Evolutionary conservation across 2,329 filamentous ascomycete species (phyloP).

Genomic region (Claviceps pazoutovae): DNA sequence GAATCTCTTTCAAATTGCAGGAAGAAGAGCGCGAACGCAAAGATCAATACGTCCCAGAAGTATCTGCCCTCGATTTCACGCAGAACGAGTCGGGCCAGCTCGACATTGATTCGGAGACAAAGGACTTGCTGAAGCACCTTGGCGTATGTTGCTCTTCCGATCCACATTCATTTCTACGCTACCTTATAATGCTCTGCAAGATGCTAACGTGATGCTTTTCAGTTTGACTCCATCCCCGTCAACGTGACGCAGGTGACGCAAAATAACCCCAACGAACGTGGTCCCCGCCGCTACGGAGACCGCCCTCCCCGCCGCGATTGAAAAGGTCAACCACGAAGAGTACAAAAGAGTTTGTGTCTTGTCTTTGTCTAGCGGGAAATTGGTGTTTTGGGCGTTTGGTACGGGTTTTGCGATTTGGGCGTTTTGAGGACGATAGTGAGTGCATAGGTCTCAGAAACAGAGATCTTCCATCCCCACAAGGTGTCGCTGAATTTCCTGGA

Average conservation of each 20-base stretch:
- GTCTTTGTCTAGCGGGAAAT: constrained; percentile 13
- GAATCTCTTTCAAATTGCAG: constrained; percentile 99
- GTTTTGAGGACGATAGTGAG: constrained; percentile 45
- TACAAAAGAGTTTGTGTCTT: too few species aligned
- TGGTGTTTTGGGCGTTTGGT: constrained; percentile 31
- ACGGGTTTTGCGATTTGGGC: constrained; percentile 34
- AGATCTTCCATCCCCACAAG: constrained; percentile 51
- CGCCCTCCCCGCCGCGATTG: constrained; percentile 27
- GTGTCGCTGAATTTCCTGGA: constrained; percentile 74
- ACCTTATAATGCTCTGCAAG: not conserved
- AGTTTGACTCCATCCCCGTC: constrained; percentile 98
- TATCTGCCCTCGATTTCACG: constrained; percentile 95
- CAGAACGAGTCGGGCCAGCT: constrained; percentile 89
- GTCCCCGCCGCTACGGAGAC: constrained; percentile 61
- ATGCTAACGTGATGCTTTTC: constrained; percentile 16
- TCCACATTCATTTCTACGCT: not conserved
- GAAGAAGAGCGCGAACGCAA: constrained; percentile 99
- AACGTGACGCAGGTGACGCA: constrained; percentile 86
- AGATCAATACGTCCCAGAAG: constrained; percentile 99
- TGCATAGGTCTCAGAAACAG: constrained; percentile 41
- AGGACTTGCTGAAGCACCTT: constrained; percentile 96
- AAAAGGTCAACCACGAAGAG: constrained; percentile 2
- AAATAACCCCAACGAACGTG: constrained; percentile 71
- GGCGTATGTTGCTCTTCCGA: constrained; percentile 56
- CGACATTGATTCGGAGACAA: constrained; percentile 93